Percentiles rank a stretch among this genome's conserved stretches.
These are phyloP conservation scores for Rosa persica DNA, from an alignment of 306 rosid genomes.

Conservation along the genomic window DNA sequence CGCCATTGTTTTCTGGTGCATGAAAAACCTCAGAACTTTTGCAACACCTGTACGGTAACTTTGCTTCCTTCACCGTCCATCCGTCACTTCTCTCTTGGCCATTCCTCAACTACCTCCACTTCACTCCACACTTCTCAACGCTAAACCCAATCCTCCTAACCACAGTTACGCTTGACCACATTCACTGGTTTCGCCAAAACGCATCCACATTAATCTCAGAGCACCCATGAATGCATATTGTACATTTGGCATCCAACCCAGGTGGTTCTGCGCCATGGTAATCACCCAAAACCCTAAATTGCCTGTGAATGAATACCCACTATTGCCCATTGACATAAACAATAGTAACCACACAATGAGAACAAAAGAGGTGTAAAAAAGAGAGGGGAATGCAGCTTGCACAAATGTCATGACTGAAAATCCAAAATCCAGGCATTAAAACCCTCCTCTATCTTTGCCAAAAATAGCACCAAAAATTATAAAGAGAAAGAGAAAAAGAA, in stretches of 20 bases:
- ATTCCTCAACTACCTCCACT: constrained; percentile 48
- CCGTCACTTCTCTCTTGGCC: constrained; percentile 60
- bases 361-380: constrained; percentile 32
- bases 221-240: constrained; percentile 39
- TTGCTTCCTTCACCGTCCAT: constrained; percentile 46
- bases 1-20: constrained; percentile 61
- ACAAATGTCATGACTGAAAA: constrained; percentile 70
- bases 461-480: constrained; percentile 10
- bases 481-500: constrained; percentile 22
- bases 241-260: constrained; percentile 51
- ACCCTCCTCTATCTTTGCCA: constrained; percentile 28
- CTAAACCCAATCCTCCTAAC: constrained; percentile 26
- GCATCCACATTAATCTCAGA: not conserved
- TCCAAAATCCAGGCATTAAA: constrained; percentile 1
- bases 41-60: constrained; percentile 61
- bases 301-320: not conserved
- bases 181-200: not conserved
- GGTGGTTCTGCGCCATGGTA: constrained; percentile 11
- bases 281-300: constrained; percentile 22
- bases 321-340: constrained; percentile 23
- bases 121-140: constrained; percentile 42
- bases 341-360: constrained; percentile 27
- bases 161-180: constrained; percentile 17
- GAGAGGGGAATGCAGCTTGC: constrained; percentile 54
- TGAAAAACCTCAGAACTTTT: constrained; percentile 60